Evolutionary conservation across 2,329 filamentous ascomycete genomes (phyloP), one percentile per base, ranked within the genome.

Genomic region (Botryotinia calthae): DNA sequence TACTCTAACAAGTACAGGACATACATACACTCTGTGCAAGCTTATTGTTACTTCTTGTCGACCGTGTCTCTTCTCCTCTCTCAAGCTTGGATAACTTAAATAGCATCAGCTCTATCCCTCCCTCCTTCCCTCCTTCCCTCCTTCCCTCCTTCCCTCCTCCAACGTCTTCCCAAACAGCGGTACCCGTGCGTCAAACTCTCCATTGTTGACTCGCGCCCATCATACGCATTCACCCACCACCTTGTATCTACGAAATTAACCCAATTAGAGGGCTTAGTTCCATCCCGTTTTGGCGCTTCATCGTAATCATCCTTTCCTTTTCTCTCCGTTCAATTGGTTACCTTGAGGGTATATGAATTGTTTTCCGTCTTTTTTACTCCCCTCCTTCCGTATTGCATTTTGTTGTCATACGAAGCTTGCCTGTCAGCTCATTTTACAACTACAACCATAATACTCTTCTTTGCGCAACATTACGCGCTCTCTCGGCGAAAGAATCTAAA

Each of bases 161-260:
- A 14, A 56, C 14, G 18, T 9, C n/a, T 3, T 42, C 59, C 8
- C 37, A 42, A 40, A n/a, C 10, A 8, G 10, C 48, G 12, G 1
- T n/a, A 51, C 25, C 59, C 59, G 61, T 63, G 61, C 61, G n/a
- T 4, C 61, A 18, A 61, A 61, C 34, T 22, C 25, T 37, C 34
- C n/a, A 28, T 56, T 16, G 51, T 61, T 61, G 20, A 14, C 34
- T 37, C 34, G 34, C 58, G 58, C 58, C 34, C 31, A 37, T 61
- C n/a, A 0, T 22, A 25, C 28, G 16, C 22, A 42, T 40, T 66
- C 31, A 40, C n/a, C n/a, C n/a, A n/a, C n/a, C n/a, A n/a, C 64
- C 4, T 25, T 61, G 31, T 14, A 54, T 54, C 51, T 4, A 67
- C 64, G 46, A 54, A 66, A 66, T 66, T 66, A 66, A 66, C 12